Conservation (phyloP, 129 eudicot species). For the sunflower (Helianthus annuus) region DNA sequence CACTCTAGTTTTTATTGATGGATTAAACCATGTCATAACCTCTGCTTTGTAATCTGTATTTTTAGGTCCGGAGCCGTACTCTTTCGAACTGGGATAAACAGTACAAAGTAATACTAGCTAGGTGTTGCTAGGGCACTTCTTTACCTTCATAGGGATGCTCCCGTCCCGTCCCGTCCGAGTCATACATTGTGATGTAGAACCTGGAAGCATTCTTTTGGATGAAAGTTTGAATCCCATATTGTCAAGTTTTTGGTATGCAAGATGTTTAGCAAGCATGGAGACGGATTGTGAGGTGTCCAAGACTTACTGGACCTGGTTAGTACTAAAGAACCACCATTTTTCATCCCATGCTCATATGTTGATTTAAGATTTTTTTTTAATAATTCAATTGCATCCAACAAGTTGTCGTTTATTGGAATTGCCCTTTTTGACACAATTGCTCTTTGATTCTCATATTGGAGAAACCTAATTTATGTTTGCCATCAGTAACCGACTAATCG, state of each 20-base stretch:
- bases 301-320: too few species aligned
- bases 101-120: not conserved
- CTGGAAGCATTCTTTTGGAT: not conserved
- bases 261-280: too few species aligned
- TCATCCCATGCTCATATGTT: too few species aligned
- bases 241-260: not conserved
- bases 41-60: not conserved
- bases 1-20: not conserved
- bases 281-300: too few species aligned
- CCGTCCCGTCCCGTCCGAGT: not conserved
- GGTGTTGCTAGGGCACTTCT: constrained; percentile 13
- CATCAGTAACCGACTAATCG: too few species aligned
- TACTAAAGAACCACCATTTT: too few species aligned
- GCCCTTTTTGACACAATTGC: too few species aligned
- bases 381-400: too few species aligned
- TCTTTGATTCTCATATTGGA: too few species aligned
- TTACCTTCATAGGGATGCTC: constrained; percentile 16
- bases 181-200: constrained; percentile 10
- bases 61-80: not conserved
- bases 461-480: too few species aligned
- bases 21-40: not conserved
- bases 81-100: not conserved
- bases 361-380: too few species aligned
- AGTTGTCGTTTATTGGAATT: too few species aligned
- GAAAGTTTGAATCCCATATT: not conserved